Percentiles rank a stretch among this genome's conserved stretches.
Conservation (phyloP, 768 basidiomycete species). For the Psilocybe cubensis region DNA sequence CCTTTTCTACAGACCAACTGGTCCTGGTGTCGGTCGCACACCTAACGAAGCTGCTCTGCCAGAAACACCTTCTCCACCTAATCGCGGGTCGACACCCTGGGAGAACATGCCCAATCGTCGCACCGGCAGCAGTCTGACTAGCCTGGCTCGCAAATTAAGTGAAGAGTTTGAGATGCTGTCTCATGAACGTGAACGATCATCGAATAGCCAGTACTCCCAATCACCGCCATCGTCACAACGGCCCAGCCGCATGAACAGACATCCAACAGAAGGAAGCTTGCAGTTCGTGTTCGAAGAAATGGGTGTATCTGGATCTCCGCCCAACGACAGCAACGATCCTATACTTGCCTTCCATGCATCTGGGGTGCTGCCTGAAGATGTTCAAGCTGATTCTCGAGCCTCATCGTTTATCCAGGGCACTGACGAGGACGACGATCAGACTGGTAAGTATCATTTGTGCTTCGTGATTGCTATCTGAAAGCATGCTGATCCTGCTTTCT, state of each 20-base stretch:
- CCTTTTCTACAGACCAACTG: conserved; percentile 65
- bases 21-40: conserved; percentile 15
- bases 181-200: conserved; percentile 29
- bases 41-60: conserved; percentile 23
- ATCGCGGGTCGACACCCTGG: conserved; percentile 33
- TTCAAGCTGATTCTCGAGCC: conserved; percentile 41
- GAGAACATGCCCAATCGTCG: conserved; percentile 36
- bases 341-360: conserved; percentile 43
- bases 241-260: conserved; percentile 13
- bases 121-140: conserved; percentile 46
- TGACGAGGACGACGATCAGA: conserved; percentile 43
- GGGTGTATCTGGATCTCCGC: conserved; percentile 27
- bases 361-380: conserved; percentile 51
- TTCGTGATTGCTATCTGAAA: not conserved
- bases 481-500: not conserved
- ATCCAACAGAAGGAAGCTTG: conserved; percentile 34
- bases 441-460: conserved; percentile 31
- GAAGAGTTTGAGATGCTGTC: conserved; percentile 51
- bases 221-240: conserved; percentile 18
- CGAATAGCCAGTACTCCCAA: conserved; percentile 33
- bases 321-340: conserved; percentile 21
- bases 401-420: conserved; percentile 40
- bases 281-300: conserved; percentile 43
- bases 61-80: conserved; percentile 30
- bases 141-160: conserved; percentile 52